A percentile compares a stretch with the other conserved stretches of the same genome.
Evolutionary conservation across 768 basidiomycete species (phyloP).

Genomic region (Crepidotus variabilis): DNA sequence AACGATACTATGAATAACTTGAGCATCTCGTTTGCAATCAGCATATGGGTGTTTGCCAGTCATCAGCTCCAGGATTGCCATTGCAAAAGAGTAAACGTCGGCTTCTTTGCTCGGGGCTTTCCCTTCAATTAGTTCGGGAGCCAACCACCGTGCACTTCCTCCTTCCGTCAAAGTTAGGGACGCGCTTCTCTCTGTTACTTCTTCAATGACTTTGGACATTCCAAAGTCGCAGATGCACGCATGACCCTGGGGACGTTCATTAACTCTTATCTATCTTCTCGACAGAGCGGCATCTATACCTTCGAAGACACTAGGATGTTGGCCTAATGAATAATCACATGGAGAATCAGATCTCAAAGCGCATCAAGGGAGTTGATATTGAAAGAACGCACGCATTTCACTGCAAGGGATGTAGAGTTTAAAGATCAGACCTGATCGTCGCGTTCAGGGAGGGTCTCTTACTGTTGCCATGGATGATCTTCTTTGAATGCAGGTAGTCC

Average conservation of each 20-base stretch:
- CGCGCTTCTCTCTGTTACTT: constrained; percentile 46
- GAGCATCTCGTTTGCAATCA: constrained; percentile 44
- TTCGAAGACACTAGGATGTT: constrained; percentile 56
- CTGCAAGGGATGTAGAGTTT: constrained; percentile 22
- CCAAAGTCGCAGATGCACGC: constrained; percentile 63
- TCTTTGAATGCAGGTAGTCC: constrained; percentile 48
- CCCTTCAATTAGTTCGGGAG: constrained; percentile 55
- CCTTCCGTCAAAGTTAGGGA: constrained; percentile 45
- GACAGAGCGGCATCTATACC: constrained; percentile 25
- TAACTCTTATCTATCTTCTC: neutral
- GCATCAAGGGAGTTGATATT: neutral
- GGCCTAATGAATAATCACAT: constrained; percentile 27
- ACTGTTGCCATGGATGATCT: constrained; percentile 61
- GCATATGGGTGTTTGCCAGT: constrained; percentile 51
- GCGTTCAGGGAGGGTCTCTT: constrained; percentile 19
- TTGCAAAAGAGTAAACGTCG: constrained; percentile 57
- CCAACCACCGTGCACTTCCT: constrained; percentile 54
- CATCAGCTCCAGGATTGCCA: constrained; percentile 57
- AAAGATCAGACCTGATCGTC: constrained; percentile 1
- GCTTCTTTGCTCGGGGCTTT: constrained; percentile 41
- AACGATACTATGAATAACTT: constrained; percentile 44
- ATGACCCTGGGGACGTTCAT: constrained; percentile 33
- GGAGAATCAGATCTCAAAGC: constrained; percentile 1
- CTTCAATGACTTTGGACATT: constrained; percentile 57
- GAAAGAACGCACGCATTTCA: constrained; percentile 52